These are phyloP conservation scores for Porphyrellus cyaneotinctus DNA, from an alignment of 768 basidiomycete species.

Conservation along the genomic window DNA sequence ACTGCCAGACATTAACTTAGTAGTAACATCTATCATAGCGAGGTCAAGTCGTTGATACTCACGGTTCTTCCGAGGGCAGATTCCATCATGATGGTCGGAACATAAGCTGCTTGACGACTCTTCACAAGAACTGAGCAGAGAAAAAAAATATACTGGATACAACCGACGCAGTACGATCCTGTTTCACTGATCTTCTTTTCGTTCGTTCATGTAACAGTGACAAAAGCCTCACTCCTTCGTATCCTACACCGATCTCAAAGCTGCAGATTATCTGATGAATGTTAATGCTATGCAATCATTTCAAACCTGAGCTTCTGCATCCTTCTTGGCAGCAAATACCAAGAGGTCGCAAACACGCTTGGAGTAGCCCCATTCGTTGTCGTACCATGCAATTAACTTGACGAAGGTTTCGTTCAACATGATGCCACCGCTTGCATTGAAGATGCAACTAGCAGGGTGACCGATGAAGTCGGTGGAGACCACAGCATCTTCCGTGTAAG, in stretches of 20 bases:
- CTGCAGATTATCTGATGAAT: neutral
- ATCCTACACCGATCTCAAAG: conserved; percentile 13
- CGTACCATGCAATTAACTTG: conserved; percentile 96
- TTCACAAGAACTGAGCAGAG: too few relatives aligned
- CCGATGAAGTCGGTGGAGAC: conserved; percentile 95
- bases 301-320: conserved; percentile 35
- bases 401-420: conserved; percentile 89
- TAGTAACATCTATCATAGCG: too few relatives aligned
- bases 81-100: too few relatives aligned
- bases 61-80: too few relatives aligned
- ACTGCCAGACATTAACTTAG: too few relatives aligned
- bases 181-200: conserved; percentile 1
- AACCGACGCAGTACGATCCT: conserved; percentile 3
- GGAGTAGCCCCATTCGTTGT: conserved; percentile 95
- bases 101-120: too few relatives aligned
- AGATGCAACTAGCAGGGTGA: conserved; percentile 75
- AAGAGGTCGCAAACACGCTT: conserved; percentile 89
- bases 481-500: conserved; percentile 89
- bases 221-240: neutral
- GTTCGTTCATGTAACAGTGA: neutral
- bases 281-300: neutral
- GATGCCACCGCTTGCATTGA: conserved; percentile 93
- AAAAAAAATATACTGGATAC: neutral
- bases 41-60: too few relatives aligned
- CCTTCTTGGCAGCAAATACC: conserved; percentile 73